A percentile compares a stretch with the other conserved stretches of the same genome.
phyloP scores from a whole-genome alignment of 2,329 filamentous ascomycete species.

The Colletotrichum sp. region DNA sequence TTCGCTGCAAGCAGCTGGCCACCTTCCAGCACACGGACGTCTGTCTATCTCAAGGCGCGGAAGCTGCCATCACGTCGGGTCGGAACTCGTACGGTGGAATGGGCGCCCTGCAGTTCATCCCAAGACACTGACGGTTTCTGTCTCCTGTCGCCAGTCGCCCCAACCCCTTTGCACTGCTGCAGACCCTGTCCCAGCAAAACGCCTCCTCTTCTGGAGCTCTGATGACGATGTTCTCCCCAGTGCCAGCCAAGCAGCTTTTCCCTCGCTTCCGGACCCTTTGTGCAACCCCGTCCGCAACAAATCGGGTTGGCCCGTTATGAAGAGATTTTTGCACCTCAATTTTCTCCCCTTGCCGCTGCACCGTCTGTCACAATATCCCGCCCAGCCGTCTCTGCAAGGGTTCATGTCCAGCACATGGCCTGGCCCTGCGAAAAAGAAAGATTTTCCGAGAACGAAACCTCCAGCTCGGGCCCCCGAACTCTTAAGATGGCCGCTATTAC shows the following conservation, averaged over 20 bases:
- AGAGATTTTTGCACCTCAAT: slow-evolving; percentile 5
- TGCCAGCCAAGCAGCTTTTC: neutral
- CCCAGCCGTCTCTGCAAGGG: neutral
- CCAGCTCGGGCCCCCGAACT: neutral
- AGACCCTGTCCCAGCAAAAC: slow-evolving; percentile 16
- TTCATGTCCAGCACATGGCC: neutral
- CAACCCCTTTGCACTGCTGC: slow-evolving; percentile 8
- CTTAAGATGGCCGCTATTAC: slow-evolving; percentile 11
- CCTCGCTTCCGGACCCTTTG: neutral
- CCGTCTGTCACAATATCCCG: slow-evolving; percentile 18
- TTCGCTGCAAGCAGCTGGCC: neutral
- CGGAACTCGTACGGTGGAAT: neutral
- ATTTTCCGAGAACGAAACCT: neutral
- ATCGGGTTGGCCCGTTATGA: slow-evolving; percentile 1
- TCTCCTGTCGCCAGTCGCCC: neutral
- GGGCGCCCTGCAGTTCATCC: slow-evolving; percentile 4
- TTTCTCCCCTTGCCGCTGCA: slow-evolving; percentile 2
- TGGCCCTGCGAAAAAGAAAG: neutral
- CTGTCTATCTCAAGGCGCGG: neutral
- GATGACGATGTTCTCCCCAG: neutral
- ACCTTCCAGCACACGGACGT: neutral
- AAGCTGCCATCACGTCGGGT: neutral
- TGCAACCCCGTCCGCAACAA: slow-evolving; percentile 2
- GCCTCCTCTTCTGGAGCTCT: slow-evolving; percentile 12
- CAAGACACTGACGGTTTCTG: slow-evolving; percentile 11